Percentiles rank a stretch among this genome's conserved stretches.
Evolutionary conservation across 2,329 filamentous ascomycete genomes (phyloP).

Genomic region (Apiospora arundinis): DNA sequence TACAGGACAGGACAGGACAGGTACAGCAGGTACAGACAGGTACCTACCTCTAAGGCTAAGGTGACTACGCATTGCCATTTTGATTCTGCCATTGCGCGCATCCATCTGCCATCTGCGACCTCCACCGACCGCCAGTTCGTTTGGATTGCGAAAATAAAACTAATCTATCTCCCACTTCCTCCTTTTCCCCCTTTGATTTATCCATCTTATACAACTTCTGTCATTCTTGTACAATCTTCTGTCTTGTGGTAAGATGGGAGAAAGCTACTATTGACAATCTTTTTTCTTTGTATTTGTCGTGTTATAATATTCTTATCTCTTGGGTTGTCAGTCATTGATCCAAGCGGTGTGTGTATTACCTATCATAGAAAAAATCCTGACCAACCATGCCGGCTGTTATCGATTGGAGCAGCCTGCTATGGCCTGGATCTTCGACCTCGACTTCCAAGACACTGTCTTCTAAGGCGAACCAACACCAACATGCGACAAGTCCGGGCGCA

Average conservation of each 20-base stretch:
- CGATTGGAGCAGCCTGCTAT: constrained; percentile 20
- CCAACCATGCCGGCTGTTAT: constrained; percentile 19
- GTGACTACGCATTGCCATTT: not conserved
- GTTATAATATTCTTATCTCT: not conserved
- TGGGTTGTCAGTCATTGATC: not conserved
- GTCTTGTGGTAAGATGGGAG: not conserved
- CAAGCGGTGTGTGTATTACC: not conserved
- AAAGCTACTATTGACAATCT: not conserved
- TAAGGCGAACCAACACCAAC: not conserved
- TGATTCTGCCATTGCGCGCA: not conserved
- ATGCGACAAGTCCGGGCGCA: not conserved
- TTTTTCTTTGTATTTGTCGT: constrained; percentile 3
- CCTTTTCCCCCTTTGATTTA: constrained; percentile 13
- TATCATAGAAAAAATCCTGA: not conserved
- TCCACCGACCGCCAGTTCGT: not conserved
- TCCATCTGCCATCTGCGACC: not conserved
- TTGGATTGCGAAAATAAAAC: constrained; percentile 1
- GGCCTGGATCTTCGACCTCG: not conserved
- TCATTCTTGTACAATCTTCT: not conserved
- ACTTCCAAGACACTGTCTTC: not conserved
- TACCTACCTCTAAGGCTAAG: too few relatives aligned
- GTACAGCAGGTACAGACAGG: too few relatives aligned
- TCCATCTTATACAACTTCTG: not conserved
- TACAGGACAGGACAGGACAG: too few relatives aligned
- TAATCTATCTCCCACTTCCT: not conserved